Conservation (phyloP, 768 basidiomycete species). For the Boletus pseudopeckii region DNA sequence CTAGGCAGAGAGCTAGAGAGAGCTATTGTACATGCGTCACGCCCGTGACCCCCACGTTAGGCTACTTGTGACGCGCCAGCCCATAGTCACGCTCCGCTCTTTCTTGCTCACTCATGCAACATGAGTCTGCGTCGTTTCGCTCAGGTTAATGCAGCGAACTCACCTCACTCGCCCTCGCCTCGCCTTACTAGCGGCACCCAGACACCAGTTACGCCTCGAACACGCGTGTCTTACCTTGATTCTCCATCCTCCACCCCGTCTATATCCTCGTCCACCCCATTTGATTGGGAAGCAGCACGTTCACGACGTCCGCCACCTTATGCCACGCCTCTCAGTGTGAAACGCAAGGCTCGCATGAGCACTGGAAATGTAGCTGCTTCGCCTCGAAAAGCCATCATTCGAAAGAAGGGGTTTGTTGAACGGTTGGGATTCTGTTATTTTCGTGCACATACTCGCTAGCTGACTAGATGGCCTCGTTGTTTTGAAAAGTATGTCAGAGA, state of each 20-base stretch:
- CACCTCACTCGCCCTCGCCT: conserved; percentile 41
- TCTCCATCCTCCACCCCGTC: conserved; percentile 69
- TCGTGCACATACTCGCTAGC: conserved; percentile 3
- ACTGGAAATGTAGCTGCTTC: conserved; percentile 28
- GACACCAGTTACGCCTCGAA: conserved; percentile 44
- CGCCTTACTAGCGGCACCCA: conserved; percentile 30
- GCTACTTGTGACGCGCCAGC: conserved; percentile 22
- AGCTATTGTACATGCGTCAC: not conserved
- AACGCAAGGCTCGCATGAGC: conserved; percentile 42
- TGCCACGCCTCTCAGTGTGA: conserved; percentile 52
- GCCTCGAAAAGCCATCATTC: conserved; percentile 49
- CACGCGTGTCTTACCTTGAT: conserved; percentile 51
- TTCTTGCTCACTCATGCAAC: conserved; percentile 5
- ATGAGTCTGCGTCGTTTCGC: conserved; percentile 62
- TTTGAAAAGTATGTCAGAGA: conserved; percentile 47
- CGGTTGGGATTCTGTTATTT: conserved; percentile 38
- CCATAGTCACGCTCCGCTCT: conserved; percentile 19
- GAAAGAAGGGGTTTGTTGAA: conserved; percentile 63
- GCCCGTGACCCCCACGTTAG: conserved; percentile 27
- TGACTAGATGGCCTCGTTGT: conserved; percentile 14
- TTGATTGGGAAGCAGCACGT: conserved; percentile 87
- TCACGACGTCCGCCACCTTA: conserved; percentile 69
- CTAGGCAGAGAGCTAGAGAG: conserved; percentile 15
- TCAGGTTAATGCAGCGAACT: conserved; percentile 45
- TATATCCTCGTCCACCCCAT: conserved; percentile 70